These are phyloP conservation scores for Amylostereum areolatum DNA, from an alignment of 1,284 basidiomycete genomes.

Conservation along the genomic window DNA sequence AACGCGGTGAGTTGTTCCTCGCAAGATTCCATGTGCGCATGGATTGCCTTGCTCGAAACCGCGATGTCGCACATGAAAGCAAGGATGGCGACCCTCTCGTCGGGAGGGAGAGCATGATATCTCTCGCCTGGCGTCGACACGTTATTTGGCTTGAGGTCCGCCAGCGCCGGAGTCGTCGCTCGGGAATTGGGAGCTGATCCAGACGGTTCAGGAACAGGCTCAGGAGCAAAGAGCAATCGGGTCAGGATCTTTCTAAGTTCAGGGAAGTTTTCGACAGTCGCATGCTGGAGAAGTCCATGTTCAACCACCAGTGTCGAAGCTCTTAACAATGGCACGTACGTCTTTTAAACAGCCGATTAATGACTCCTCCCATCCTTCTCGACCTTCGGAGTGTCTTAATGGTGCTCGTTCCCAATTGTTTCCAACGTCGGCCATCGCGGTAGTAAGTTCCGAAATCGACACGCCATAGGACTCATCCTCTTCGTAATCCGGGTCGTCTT, in stretches of 20 bases:
- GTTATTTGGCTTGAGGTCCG: constrained; percentile 25
- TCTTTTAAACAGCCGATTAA: constrained; percentile 87
- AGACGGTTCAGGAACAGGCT: constrained; percentile 28
- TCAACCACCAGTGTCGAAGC: constrained; percentile 1
- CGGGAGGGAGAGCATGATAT: constrained; percentile 69
- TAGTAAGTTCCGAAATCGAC: constrained; percentile 49
- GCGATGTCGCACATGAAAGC: constrained; percentile 87
- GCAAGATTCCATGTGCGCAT: constrained; percentile 85
- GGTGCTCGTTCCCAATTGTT: constrained; percentile 79
- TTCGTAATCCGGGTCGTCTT: constrained; percentile 37
- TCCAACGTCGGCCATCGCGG: constrained; percentile 65
- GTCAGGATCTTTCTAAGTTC: constrained; percentile 71
- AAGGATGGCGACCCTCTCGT: constrained; percentile 82
- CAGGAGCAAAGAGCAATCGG: constrained; percentile 66
- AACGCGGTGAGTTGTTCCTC: constrained; percentile 87
- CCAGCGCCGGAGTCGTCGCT: constrained; percentile 35
- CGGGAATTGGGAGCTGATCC: constrained; percentile 31
- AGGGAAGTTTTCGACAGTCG: constrained; percentile 69
- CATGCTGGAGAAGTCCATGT: constrained; percentile 48
- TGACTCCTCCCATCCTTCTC: constrained; percentile 81
- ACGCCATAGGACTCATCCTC: constrained; percentile 41
- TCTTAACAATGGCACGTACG: constrained; percentile 41
- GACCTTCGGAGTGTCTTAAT: constrained; percentile 56
- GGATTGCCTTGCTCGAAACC: constrained; percentile 84
- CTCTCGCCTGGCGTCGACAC: constrained; percentile 55